phyloP scores from a whole-genome alignment of 257 asterid genomes.

The Gardenia jasminoides region DNA sequence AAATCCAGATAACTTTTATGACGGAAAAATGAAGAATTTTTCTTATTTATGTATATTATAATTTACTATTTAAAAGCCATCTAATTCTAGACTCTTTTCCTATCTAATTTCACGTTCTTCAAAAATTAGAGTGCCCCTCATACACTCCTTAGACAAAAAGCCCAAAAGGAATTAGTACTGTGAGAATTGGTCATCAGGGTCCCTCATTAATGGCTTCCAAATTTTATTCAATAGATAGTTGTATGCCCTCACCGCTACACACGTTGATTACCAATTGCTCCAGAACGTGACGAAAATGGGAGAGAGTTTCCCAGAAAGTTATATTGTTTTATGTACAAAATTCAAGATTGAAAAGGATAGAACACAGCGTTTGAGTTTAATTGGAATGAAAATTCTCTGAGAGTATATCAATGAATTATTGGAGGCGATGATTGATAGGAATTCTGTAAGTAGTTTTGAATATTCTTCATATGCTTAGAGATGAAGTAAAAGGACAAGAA shows the following conservation, averaged over 20 bases:
- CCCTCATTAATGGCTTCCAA: not conserved
- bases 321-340: not conserved
- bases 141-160: too few relatives aligned
- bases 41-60: too few relatives aligned
- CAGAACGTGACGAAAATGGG: too few relatives aligned
- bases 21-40: too few relatives aligned
- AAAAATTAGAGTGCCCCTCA: too few relatives aligned
- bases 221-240: not conserved
- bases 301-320: not conserved
- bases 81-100: too few relatives aligned
- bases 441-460: not conserved
- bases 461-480: conserved; percentile 15
- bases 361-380: not conserved
- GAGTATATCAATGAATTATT: conserved; percentile 7
- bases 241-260: not conserved
- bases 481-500: conserved; percentile 13
- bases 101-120: too few relatives aligned
- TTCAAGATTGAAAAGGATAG: not conserved
- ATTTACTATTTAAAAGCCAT: too few relatives aligned
- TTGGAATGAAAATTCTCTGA: not conserved
- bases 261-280: not conserved
- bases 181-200: not conserved
- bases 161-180: not conserved
- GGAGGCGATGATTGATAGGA: not conserved
- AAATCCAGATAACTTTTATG: not conserved